A percentile compares a stretch with the other conserved stretches of the same genome.
Evolutionary conservation across 768 basidiomycete species (phyloP).

Genomic region (Strobilomyces dryophilus): DNA sequence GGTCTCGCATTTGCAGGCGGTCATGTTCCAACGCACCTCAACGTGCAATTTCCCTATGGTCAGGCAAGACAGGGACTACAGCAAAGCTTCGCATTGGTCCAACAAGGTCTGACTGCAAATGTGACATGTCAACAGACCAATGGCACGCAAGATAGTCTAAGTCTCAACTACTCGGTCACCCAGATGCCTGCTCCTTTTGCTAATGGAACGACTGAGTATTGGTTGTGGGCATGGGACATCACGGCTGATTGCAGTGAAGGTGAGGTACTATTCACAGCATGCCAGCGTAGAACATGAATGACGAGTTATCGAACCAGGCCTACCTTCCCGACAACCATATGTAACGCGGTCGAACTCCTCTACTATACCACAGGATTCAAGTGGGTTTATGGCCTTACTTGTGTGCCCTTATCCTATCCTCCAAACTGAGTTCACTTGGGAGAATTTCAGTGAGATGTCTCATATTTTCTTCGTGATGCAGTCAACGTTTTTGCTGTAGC

Average conservation of each 20-base stretch:
- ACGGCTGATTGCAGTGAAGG: not conserved
- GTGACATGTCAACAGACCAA: not conserved
- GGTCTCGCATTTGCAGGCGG: slow-evolving; percentile 2
- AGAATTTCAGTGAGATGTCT: slow-evolving; percentile 1
- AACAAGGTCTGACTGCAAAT: slow-evolving; percentile 21
- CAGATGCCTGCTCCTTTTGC: not conserved
- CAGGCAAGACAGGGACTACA: not conserved
- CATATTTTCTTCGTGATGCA: not conserved
- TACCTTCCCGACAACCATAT: slow-evolving; percentile 1
- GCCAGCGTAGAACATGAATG: not conserved
- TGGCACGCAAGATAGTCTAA: not conserved
- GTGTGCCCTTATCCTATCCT: slow-evolving; percentile 4
- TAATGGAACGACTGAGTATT: slow-evolving; percentile 2
- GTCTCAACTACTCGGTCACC: not conserved
- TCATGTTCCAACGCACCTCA: slow-evolving; percentile 1
- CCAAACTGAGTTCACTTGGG: slow-evolving; percentile 1
- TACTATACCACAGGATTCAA: not conserved
- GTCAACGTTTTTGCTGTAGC: not conserved
- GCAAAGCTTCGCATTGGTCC: not conserved
- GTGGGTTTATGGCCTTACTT: not conserved
- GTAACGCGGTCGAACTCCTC: slow-evolving; percentile 3
- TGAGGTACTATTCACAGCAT: not conserved
- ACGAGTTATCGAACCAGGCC: not conserved
- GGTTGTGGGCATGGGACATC: slow-evolving; percentile 5
- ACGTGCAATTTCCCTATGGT: not conserved